phyloP scores from a whole-genome alignment of 352 stramenopile genomes.

The Pythium volutum region DNA sequence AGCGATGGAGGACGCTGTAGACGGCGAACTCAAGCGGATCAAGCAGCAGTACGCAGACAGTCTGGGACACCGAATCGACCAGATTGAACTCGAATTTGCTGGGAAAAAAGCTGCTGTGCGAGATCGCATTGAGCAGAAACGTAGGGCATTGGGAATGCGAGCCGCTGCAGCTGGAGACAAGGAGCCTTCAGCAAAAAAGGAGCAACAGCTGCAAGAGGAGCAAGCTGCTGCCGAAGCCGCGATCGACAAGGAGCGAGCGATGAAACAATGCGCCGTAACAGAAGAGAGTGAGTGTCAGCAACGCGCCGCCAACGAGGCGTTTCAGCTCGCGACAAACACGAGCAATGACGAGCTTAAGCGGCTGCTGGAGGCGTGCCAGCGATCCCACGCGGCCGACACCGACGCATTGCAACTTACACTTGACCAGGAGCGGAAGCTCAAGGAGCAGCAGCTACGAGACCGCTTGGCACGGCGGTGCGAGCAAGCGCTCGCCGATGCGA shows the following conservation, averaged over 20 bases:
- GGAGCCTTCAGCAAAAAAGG: not conserved
- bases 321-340: not conserved
- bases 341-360: constrained; percentile 14
- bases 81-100: constrained; percentile 5
- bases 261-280: not conserved
- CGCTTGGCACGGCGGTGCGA: constrained; percentile 11
- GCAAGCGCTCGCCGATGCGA: constrained; percentile 7
- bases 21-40: constrained; percentile 13
- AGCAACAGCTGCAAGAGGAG: not conserved
- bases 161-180: not conserved
- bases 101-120: constrained; percentile 3
- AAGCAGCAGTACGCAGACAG: constrained; percentile 15
- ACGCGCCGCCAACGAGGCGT: not conserved
- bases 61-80: not conserved
- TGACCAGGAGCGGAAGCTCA: constrained; percentile 8
- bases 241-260: constrained; percentile 1
- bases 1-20: constrained; percentile 9
- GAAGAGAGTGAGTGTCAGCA: constrained; percentile 6
- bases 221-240: not conserved
- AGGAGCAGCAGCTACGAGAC: constrained; percentile 16
- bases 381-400: constrained; percentile 3
- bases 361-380: constrained; percentile 9
- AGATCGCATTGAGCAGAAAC: constrained; percentile 16
- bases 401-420: constrained; percentile 9
- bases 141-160: constrained; percentile 7